Conservation (phyloP, 2,329 filamentous ascomycete genomes). For the Macroventuria anomochaeta region DNA sequence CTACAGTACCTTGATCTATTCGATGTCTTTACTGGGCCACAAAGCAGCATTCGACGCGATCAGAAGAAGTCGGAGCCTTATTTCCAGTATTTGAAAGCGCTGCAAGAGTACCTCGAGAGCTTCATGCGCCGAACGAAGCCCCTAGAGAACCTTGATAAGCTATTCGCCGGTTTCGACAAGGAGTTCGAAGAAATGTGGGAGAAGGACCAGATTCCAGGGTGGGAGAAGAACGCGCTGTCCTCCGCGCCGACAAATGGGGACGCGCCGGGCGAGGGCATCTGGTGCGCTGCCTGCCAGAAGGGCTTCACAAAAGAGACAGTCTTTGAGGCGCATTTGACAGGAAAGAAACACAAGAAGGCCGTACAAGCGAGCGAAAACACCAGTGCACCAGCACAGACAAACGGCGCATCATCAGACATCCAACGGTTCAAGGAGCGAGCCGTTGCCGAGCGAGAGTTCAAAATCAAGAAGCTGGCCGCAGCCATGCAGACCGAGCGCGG, state of each 20-base stretch:
- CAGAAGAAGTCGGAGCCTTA: conserved; percentile 94
- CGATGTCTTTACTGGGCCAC: conserved; percentile 80
- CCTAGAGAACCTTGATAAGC: conserved; percentile 81
- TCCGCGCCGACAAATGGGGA: conserved; percentile 57
- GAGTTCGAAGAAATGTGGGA: conserved; percentile 88
- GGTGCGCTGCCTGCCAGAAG: conserved; percentile 91
- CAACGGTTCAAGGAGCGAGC: conserved; percentile 78
- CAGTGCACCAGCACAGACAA: conserved; percentile 22
- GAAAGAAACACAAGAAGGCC: conserved; percentile 91
- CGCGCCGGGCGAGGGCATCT: conserved; percentile 70
- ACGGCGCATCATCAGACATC: conserved; percentile 28
- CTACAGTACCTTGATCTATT: conserved; percentile 92
- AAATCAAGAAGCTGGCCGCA: conserved; percentile 78
- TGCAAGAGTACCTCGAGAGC: conserved; percentile 83
- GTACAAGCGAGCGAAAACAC: conserved; percentile 62
- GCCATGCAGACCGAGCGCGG: conserved; percentile 86
- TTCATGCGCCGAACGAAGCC: conserved; percentile 87
- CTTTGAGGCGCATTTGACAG: conserved; percentile 85
- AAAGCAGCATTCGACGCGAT: conserved; percentile 74
- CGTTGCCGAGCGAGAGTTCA: conserved; percentile 86
- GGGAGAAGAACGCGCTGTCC: conserved; percentile 63
- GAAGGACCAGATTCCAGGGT: conserved; percentile 78
- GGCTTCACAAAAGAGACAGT: conserved; percentile 96
- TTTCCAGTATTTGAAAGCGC: conserved; percentile 82
- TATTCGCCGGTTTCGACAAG: conserved; percentile 76